phyloP scores from a whole-genome alignment of 331 rosid genomes.

The Arachis monticola region DNA sequence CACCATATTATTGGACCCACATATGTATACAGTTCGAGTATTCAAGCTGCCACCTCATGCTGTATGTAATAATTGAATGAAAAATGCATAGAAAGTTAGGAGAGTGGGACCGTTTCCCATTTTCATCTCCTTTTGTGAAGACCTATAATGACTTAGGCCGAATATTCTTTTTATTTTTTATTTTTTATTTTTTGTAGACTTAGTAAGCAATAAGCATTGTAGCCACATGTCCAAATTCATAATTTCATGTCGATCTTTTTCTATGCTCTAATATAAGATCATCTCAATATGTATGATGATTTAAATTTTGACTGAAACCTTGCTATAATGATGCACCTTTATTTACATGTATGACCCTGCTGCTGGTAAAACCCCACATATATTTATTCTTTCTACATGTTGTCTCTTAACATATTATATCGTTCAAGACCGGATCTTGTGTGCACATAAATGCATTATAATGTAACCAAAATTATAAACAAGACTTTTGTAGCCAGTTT shows the following conservation, averaged over 20 bases:
- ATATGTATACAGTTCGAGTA: too few species aligned
- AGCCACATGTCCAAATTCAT: slow-evolving; percentile 14
- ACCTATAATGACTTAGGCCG: slow-evolving; percentile 22
- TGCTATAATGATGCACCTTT: slow-evolving; percentile 34
- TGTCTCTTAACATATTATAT: slow-evolving; percentile 4
- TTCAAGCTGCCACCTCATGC: not conserved
- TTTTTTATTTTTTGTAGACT: slow-evolving; percentile 24
- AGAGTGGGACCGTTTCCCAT: slow-evolving; percentile 27
- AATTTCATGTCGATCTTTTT: not conserved
- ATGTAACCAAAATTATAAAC: not conserved
- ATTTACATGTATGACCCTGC: slow-evolving; percentile 3
- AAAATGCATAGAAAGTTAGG: slow-evolving; percentile 31
- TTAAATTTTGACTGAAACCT: slow-evolving; percentile 33
- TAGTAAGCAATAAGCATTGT: not conserved
- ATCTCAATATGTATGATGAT: slow-evolving; percentile 9
- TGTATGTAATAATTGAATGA: slow-evolving; percentile 19
- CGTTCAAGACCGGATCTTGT: not conserved
- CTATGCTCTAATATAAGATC: slow-evolving; percentile 7
- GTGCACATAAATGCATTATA: not conserved
- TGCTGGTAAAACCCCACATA: slow-evolving; percentile 17
- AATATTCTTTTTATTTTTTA: slow-evolving; percentile 20
- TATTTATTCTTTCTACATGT: slow-evolving; percentile 24
- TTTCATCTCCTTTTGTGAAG: slow-evolving; percentile 21
- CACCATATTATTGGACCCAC: too few species aligned
- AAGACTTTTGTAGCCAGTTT: too few species aligned